Conservation (phyloP, 1,139 yeast genomes). For the Lizanozyma gosingica region DNA sequence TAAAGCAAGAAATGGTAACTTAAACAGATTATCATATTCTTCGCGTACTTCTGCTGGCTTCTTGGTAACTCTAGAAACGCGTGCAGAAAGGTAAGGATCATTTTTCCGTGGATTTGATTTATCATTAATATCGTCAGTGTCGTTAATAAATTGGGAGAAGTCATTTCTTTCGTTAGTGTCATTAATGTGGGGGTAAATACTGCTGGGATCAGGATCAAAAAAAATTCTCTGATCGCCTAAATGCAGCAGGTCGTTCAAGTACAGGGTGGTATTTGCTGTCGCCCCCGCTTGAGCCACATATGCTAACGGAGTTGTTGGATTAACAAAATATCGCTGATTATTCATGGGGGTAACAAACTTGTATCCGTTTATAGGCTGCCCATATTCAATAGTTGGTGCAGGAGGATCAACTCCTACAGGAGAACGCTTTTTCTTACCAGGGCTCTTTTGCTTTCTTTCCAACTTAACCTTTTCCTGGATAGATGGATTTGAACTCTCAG, state of each 20-base stretch:
- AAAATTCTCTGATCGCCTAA: not conserved
- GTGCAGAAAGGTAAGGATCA: not conserved
- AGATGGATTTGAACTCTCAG: slow-evolving; percentile 10
- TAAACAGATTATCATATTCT: not conserved
- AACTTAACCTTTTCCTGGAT: not conserved
- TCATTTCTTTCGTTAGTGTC: not conserved
- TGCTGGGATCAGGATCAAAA: not conserved
- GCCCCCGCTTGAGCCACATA: not conserved
- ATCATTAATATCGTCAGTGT: slow-evolving; percentile 8
- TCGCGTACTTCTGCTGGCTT: not conserved
- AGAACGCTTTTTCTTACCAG: no score
- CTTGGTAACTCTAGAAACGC: not conserved
- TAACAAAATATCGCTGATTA: not conserved
- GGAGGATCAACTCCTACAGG: slow-evolving; percentile 4
- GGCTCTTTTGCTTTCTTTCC: no score
- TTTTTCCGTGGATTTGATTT: slow-evolving; percentile 3
- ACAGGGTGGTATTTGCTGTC: not conserved
- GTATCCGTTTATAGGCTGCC: slow-evolving; percentile 24
- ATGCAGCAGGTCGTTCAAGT: not conserved
- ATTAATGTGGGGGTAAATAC: not conserved
- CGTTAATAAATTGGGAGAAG: slow-evolving; percentile 1
- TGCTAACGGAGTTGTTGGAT: not conserved
- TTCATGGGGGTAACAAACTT: slow-evolving; percentile 20
- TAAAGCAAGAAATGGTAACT: not conserved
- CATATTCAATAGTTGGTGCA: slow-evolving; percentile 13